phyloP scores from a whole-genome alignment of 2,329 filamentous ascomycete species.

The Volutella citrinella region DNA sequence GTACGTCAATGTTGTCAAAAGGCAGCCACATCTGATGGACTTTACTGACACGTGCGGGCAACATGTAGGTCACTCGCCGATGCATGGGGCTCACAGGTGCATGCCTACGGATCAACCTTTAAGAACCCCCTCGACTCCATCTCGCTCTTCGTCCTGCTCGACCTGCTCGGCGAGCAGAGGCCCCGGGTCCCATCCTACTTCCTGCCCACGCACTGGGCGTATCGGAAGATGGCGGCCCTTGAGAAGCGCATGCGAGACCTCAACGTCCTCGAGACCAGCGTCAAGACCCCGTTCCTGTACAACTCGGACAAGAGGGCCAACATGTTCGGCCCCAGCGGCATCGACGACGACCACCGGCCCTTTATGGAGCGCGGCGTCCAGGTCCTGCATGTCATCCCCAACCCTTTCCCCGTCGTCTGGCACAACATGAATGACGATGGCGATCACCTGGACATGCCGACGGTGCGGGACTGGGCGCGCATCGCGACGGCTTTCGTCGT shows the following conservation, averaged over 20 bases:
- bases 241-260: conserved; percentile 72
- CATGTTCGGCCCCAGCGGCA: conserved; percentile 48
- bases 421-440: conserved; percentile 82
- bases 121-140: conserved; percentile 75
- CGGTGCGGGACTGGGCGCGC: conserved; percentile 82
- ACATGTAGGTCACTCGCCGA: conserved; percentile 64
- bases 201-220: conserved; percentile 89
- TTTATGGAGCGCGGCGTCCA: conserved; percentile 86
- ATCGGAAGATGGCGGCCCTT: conserved; percentile 68
- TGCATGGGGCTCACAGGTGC: conserved; percentile 69
- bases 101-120: conserved; percentile 73
- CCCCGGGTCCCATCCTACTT: conserved; percentile 84
- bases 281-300: conserved; percentile 56
- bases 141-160: conserved; percentile 85
- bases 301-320: conserved; percentile 54
- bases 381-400: conserved; percentile 84
- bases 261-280: conserved; percentile 60
- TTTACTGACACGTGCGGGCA: conserved; percentile 5
- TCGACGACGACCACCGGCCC: conserved; percentile 87
- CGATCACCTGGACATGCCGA: conserved; percentile 75
- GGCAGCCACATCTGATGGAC: not conserved
- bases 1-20: conserved; percentile 38
- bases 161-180: conserved; percentile 71
- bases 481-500: conserved; percentile 81
- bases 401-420: conserved; percentile 81